Conservation (phyloP, 345 rosid species). For the Bruguiera parviflora region DNA sequence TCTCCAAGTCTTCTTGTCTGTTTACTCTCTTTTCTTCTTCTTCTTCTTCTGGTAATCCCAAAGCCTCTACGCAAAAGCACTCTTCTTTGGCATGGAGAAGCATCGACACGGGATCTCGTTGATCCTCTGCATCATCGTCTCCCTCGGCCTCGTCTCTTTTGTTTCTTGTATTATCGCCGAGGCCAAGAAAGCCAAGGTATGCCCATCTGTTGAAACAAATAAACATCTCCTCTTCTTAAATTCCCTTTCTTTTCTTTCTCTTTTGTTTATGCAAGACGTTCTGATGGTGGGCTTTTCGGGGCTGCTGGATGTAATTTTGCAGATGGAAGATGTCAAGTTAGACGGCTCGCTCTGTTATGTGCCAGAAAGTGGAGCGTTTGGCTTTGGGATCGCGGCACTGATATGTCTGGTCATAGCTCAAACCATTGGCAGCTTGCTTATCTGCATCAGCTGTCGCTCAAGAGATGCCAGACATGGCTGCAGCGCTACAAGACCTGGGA, state of each 20-base stretch:
- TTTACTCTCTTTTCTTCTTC: not conserved
- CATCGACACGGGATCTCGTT: constrained; percentile 16
- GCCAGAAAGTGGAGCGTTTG: constrained; percentile 45
- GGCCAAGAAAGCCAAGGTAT: constrained; percentile 60
- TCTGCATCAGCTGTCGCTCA: constrained; percentile 28
- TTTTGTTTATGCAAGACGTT: not conserved
- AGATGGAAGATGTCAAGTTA: constrained; percentile 61
- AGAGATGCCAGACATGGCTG: constrained; percentile 20
- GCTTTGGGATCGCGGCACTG: constrained; percentile 52
- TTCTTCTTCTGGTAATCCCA: not conserved
- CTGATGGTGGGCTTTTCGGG: not conserved
- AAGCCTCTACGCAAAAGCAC: not conserved
- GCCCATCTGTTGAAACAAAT: no score
- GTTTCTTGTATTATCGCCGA: constrained; percentile 61
- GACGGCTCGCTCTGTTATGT: constrained; percentile 56
- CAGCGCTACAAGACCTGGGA: constrained; percentile 23
- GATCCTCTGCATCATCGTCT: constrained; percentile 19
- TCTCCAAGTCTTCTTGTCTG: constrained; percentile 20
- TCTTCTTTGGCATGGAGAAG: constrained; percentile 29
- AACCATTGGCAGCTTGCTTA: constrained; percentile 41
- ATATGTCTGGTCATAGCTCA: constrained; percentile 52
- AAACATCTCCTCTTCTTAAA: no score
- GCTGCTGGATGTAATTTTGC: not conserved
- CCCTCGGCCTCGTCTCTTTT: constrained; percentile 50
- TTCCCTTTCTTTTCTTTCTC: not conserved